phyloP scores from a whole-genome alignment of 495 filamentous ascomycete genomes.

The Penicillium turbatum region DNA sequence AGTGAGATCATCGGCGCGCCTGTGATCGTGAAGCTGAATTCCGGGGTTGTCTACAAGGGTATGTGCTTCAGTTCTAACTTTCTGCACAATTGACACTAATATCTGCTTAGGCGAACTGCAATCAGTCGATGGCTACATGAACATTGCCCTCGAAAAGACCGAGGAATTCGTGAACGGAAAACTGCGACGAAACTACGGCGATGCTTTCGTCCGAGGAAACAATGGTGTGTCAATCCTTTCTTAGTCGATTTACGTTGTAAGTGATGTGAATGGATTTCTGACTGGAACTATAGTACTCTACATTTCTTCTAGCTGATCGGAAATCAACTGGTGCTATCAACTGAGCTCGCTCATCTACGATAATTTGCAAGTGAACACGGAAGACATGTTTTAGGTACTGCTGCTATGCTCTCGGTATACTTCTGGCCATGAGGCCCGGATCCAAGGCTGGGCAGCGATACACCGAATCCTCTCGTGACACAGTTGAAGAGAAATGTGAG shows the following conservation, averaged over 20 bases:
- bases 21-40: conserved; percentile 94
- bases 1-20: conserved; percentile 86
- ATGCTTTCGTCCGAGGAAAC: conserved; percentile 95
- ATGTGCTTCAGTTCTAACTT: not conserved
- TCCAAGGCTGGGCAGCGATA: not conserved
- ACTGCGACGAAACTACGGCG: conserved; percentile 77
- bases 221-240: conserved; percentile 59
- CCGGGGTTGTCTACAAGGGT: conserved; percentile 95
- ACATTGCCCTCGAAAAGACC: conserved; percentile 93
- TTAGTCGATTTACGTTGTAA: not conserved
- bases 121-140: conserved; percentile 98
- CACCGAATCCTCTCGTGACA: not conserved
- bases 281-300: conserved; percentile 31
- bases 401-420: not conserved
- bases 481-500: not conserved
- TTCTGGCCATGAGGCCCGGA: not conserved
- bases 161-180: conserved; percentile 85
- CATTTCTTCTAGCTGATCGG: conserved; percentile 36
- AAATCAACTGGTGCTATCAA: not conserved
- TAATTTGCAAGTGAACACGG: not conserved
- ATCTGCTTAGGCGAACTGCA: conserved; percentile 71
- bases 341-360: not conserved
- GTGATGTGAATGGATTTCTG: not conserved
- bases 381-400: not conserved
- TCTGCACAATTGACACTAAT: conserved; percentile 4